Conservation (phyloP, 768 basidiomycete species). For the Hygrocybe punicea region DNA sequence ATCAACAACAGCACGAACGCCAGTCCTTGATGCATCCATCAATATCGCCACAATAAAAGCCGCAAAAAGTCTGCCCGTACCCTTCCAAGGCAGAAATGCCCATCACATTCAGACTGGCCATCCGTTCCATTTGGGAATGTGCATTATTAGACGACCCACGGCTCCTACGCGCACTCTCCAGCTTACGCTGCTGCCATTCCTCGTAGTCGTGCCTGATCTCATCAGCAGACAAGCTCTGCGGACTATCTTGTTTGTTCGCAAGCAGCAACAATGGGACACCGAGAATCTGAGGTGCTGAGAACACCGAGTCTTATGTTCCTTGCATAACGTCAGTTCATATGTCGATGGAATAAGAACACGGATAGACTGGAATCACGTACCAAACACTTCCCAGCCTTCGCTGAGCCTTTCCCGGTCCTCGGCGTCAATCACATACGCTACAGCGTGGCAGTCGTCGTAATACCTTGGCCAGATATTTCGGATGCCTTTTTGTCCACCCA, state of each 20-base stretch:
- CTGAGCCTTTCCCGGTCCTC: conserved; percentile 82
- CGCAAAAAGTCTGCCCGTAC: conserved; percentile 49
- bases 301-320: conserved; percentile 62
- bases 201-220: conserved; percentile 90
- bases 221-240: conserved; percentile 74
- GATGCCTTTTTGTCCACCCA: conserved; percentile 93
- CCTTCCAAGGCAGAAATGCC: conserved; percentile 89
- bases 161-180: conserved; percentile 61
- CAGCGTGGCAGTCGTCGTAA: conserved; percentile 95
- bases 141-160: conserved; percentile 47
- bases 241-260: conserved; percentile 94
- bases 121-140: conserved; percentile 46
- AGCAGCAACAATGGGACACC: conserved; percentile 86
- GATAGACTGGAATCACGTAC: conserved; percentile 45
- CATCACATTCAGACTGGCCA: conserved; percentile 83
- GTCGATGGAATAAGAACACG: not conserved
- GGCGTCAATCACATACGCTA: conserved; percentile 93
- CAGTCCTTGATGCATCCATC: conserved; percentile 53
- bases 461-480: conserved; percentile 92
- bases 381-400: conserved; percentile 97
- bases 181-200: conserved; percentile 76
- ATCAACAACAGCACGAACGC: conserved; percentile 85
- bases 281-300: conserved; percentile 86
- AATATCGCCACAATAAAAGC: not conserved
- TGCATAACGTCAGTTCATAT: conserved; percentile 13